phyloP scores from a whole-genome alignment of 257 asterid species.

The Leptodermis oblonga region DNA sequence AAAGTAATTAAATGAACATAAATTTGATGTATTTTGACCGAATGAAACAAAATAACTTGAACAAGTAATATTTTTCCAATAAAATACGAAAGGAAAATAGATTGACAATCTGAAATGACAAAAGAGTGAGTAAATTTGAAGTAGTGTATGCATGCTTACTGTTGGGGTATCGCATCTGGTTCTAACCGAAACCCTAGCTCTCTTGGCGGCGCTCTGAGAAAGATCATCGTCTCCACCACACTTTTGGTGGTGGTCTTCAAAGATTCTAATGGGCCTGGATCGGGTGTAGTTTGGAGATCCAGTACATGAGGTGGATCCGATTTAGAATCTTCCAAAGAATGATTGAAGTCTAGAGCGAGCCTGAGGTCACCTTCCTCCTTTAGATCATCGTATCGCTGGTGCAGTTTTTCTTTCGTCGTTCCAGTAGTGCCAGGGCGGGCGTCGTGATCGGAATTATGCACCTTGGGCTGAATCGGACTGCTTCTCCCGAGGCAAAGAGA shows the following conservation, averaged over 20 bases:
- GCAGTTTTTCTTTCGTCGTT: slow-evolving; percentile 9
- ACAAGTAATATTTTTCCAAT: not conserved
- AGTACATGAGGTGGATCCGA: not conserved
- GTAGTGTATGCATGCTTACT: slow-evolving; percentile 37
- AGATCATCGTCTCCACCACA: slow-evolving; percentile 52
- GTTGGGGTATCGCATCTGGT: slow-evolving; percentile 79
- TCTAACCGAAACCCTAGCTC: slow-evolving; percentile 83
- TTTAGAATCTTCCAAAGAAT: not conserved
- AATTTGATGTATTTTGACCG: too few species aligned
- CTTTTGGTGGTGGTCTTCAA: not conserved
- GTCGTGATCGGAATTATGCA: too few species aligned
- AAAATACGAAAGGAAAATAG: too few species aligned
- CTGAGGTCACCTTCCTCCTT: slow-evolving; percentile 26
- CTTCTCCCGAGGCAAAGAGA: slow-evolving; percentile 68
- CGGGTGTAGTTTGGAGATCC: not conserved
- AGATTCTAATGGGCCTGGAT: slow-evolving; percentile 20
- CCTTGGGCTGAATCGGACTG: slow-evolving; percentile 25
- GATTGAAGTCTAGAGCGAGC: slow-evolving; percentile 31
- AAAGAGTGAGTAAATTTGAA: not conserved
- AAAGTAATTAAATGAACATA: too few species aligned
- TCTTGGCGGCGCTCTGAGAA: slow-evolving; percentile 54
- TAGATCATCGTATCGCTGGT: not conserved
- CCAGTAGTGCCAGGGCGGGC: too few species aligned
- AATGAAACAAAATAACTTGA: not conserved
- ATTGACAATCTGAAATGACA: too few species aligned